Evolutionary conservation across 75 land plant species (phyloP).

Genomic region (Picea sitchensis): DNA sequence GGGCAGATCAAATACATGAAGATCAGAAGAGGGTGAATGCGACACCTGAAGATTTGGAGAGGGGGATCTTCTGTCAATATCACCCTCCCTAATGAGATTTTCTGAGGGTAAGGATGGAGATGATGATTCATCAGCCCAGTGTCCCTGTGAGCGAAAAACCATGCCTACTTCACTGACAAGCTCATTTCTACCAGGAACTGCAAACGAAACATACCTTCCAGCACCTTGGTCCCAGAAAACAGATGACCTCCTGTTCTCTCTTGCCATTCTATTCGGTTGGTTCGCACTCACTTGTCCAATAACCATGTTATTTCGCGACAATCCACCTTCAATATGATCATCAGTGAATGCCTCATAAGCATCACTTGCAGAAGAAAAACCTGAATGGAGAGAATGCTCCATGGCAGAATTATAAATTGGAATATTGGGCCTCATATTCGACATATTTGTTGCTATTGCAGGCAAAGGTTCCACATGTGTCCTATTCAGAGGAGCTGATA

Average conservation of each 20-base stretch:
- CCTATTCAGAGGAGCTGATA: conserved; percentile 9
- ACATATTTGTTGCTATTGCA: background rate
- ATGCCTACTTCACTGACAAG: background rate
- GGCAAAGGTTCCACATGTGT: conserved; percentile 3
- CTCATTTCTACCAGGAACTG: conserved; percentile 12
- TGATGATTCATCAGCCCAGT: conserved; percentile 15
- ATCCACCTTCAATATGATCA: conserved; percentile 14
- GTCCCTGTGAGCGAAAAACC: conserved; percentile 13
- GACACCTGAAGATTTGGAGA: conserved; percentile 5
- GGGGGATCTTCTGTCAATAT: background rate
- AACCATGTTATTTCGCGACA: conserved; percentile 14
- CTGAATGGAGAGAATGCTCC: conserved; percentile 36
- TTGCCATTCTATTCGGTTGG: conserved; percentile 2
- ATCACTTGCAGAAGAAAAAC: conserved; percentile 15
- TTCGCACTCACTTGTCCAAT: conserved; percentile 2
- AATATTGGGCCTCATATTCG: conserved; percentile 23
- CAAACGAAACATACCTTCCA: conserved; percentile 52
- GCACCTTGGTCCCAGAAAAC: conserved; percentile 68
- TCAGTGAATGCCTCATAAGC: conserved; percentile 23
- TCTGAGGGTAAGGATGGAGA: conserved; percentile 7
- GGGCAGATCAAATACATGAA: background rate
- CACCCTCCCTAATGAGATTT: background rate
- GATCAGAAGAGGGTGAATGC: background rate
- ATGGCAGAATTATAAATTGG: conserved; percentile 37
- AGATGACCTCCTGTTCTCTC: conserved; percentile 29